Base-by-base conservation (phyloP, 2,329 filamentous ascomycete genomes). In the Coniochaeta prunicola region DNA sequence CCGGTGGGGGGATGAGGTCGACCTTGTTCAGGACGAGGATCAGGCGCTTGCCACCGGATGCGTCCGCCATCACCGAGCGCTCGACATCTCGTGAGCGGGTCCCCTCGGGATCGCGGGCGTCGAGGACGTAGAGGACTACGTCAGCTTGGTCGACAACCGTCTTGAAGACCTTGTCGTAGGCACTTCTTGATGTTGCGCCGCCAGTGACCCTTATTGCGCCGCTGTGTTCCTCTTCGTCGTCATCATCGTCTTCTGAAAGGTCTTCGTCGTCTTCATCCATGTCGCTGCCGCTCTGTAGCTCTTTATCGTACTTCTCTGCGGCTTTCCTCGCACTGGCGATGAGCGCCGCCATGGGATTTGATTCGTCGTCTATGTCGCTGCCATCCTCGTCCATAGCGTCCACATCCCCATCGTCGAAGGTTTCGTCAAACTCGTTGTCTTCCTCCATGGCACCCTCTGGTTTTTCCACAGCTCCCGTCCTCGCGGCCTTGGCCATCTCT, bases 1-100 rank as follows among this genome's bases (percentile, higher is more conserved):
- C 89, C 53, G 86, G 81, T 24, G 90, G 85, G 2, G 92, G 92
- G 53, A 97, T 83, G 59, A 97, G 82, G 72, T 97, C 92, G 71
- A 96, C 92, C 83, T 97, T 97, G 86, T 97, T 97, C 65, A 97
- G 80, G 59, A 97, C 85, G 60, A 97, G 85, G 61, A 97, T 96
- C 60, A 97, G 81, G 57, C 92, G 84, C 79, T 97, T 97, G 64
- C 87, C 88, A 59, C 89, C 90, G 30, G 82, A 83, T 15, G 91
- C 89, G 10, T 91, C 88, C n/a, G 91, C 88, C 89, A 96, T 92
- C 71, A 97, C 86, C 75, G 89, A 87, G 62, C 91, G 88, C 79
- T 97, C 92, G 50, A 97, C 89, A 64, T 96, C 91, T 70, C 88
- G 89, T 38, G 92, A 97, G 64, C 92, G 84, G 31, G 92, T 97